phyloP scores from a whole-genome alignment of 768 basidiomycete species.

The Dictyophora rubrovolvata region DNA sequence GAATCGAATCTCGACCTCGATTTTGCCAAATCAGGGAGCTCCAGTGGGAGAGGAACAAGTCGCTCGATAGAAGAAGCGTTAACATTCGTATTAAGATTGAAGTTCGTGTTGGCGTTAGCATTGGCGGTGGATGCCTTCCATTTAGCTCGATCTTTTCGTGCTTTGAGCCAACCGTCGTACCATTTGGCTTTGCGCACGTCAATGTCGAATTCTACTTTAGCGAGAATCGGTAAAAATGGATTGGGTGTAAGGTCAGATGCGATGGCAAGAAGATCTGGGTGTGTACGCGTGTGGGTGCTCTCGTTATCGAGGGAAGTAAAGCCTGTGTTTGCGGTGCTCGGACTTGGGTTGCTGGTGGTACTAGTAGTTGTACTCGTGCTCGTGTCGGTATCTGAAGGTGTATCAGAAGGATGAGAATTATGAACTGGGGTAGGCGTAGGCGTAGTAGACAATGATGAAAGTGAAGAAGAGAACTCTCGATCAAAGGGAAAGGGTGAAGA shows the following conservation, averaged over 20 bases:
- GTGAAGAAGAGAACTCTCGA: neutral
- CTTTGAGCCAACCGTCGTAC: constrained; percentile 79
- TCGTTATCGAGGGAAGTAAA: constrained; percentile 13
- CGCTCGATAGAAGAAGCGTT: neutral
- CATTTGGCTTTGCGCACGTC: constrained; percentile 70
- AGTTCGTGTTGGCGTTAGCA: neutral
- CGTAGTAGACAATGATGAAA: neutral
- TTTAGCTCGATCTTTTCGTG: constrained; percentile 29
- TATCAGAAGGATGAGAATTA: neutral
- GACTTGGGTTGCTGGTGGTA: constrained; percentile 24
- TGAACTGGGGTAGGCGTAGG: constrained; percentile 1
- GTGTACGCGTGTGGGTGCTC: constrained; percentile 3
- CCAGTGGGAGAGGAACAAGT: neutral
- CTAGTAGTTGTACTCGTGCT: neutral
- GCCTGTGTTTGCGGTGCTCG: constrained; percentile 46
- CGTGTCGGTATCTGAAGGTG: neutral
- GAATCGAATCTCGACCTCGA: neutral
- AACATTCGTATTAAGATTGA: neutral
- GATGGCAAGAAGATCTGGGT: constrained; percentile 23
- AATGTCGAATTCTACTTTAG: constrained; percentile 93
- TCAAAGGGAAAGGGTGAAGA: neutral
- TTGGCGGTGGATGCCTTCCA: neutral
- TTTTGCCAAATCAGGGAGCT: neutral
- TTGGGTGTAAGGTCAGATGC: constrained; percentile 53
- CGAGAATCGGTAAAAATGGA: constrained; percentile 72